A percentile compares a stretch with the other conserved stretches of the same genome.
Conservation (phyloP, 1,139 yeast species). For the Magnusiomyces ingens region DNA sequence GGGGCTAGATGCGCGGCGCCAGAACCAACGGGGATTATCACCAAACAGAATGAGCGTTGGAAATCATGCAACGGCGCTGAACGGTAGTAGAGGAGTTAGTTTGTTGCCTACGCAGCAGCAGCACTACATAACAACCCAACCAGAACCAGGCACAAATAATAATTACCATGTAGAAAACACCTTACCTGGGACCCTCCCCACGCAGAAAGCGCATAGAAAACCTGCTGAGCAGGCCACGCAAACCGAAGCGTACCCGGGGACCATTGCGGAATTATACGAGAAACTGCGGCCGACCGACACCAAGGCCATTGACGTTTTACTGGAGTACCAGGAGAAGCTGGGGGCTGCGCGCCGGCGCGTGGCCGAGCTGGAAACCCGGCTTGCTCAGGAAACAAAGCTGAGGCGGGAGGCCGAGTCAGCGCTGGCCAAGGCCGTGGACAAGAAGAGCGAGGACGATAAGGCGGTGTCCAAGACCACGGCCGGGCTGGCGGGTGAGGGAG, state of each 20-base stretch:
- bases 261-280: slow-evolving; percentile 18
- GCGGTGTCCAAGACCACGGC: no score
- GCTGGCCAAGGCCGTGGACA: background rate
- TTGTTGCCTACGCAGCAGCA: no score
- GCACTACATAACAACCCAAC: no score
- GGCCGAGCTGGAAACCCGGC: slow-evolving; percentile 23
- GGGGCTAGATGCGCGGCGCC: no score
- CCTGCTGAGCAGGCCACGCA: background rate
- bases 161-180: background rate
- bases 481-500: no score
- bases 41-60: no score
- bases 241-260: background rate
- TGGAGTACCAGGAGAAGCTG: slow-evolving; percentile 28
- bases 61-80: no score
- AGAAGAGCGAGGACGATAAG: background rate
- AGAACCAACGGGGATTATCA: no score
- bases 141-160: background rate
- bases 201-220: slow-evolving; percentile 12
- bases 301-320: slow-evolving; percentile 21
- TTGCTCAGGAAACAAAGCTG: slow-evolving; percentile 19
- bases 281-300: slow-evolving; percentile 26
- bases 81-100: no score
- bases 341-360: slow-evolving; percentile 25
- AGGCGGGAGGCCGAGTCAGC: slow-evolving; percentile 6
- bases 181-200: no score